Evolutionary conservation across 805 yeast genomes (phyloP).

Genomic region (Candida awuae): DNA sequence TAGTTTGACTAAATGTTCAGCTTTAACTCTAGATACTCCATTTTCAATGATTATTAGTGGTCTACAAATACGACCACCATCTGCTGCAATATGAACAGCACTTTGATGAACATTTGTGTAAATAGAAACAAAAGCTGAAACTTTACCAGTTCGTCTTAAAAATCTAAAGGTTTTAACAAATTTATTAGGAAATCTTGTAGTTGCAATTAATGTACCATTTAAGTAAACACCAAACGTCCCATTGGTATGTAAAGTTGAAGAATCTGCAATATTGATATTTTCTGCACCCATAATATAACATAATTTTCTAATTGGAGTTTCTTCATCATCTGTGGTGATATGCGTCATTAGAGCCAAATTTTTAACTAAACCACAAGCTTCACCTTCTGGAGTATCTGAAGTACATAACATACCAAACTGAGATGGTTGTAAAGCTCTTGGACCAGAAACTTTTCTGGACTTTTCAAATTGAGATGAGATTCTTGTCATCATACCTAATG

Average conservation of each 20-base stretch:
- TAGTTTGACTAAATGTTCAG: constrained; percentile 57
- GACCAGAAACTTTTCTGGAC: constrained; percentile 96
- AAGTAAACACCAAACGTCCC: constrained; percentile 82
- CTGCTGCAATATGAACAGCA: constrained; percentile 97
- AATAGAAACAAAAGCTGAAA: constrained; percentile 86
- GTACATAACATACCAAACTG: constrained; percentile 99
- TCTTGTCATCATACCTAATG: constrained; percentile 99
- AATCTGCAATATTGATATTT: constrained; percentile 70
- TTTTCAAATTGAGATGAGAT: constrained; percentile 98
- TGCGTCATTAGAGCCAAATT: constrained; percentile 97
- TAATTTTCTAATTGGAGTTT: constrained; percentile 69
- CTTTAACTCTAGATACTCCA: constrained; percentile 61
- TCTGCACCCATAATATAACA: constrained; percentile 87
- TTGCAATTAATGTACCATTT: constrained; percentile 91
- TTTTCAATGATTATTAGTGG: constrained; percentile 84
- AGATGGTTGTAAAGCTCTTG: constrained; percentile 97
- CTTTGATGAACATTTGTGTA: constrained; percentile 82
- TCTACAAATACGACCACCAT: constrained; percentile 97
- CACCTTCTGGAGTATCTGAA: constrained; percentile 99
- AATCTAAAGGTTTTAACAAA: constrained; percentile 74
- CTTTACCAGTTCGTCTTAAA: constrained; percentile 74
- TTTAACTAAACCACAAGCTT: constrained; percentile 97
- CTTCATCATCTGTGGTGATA: constrained; percentile 97
- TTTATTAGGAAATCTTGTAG: constrained; percentile 76
- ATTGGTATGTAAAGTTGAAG: constrained; percentile 66